phyloP scores from a whole-genome alignment of 306 rosid species.

The Glycyrrhiza uralensis region DNA sequence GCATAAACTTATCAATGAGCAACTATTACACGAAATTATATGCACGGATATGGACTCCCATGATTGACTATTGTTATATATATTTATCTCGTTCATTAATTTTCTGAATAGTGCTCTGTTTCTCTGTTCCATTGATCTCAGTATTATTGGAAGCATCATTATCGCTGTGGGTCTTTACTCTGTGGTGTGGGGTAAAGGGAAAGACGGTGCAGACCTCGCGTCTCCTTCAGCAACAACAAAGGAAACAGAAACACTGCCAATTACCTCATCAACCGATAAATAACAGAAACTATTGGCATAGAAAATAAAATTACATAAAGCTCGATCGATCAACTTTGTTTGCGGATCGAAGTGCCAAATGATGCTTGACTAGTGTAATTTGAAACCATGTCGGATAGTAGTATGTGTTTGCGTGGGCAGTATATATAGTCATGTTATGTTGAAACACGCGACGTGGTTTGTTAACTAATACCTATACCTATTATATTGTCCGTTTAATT shows the following conservation, averaged over 20 bases:
- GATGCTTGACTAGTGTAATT: neutral
- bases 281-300: neutral
- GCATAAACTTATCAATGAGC: too few species aligned
- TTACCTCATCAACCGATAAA: conserved; percentile 14
- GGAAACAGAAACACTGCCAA: conserved; percentile 23
- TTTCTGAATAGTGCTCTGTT: neutral
- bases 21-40: too few species aligned
- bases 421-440: conserved; percentile 17
- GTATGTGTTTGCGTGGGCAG: conserved; percentile 7
- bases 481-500: too few species aligned
- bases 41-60: too few species aligned
- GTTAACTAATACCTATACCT: too few species aligned
- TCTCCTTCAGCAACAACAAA: neutral
- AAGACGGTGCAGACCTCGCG: conserved; percentile 32
- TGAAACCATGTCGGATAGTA: neutral
- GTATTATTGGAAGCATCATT: conserved; percentile 55
- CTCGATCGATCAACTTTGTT: conserved; percentile 7
- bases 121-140: neutral
- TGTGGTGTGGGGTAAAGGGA: conserved; percentile 80
- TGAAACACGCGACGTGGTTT: too few species aligned
- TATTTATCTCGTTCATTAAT: too few species aligned
- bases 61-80: neutral
- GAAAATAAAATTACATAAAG: neutral
- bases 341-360: neutral
- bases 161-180: conserved; percentile 67